phyloP scores from a whole-genome alignment of 495 filamentous ascomycete species.

The Neurospora sp. region DNA sequence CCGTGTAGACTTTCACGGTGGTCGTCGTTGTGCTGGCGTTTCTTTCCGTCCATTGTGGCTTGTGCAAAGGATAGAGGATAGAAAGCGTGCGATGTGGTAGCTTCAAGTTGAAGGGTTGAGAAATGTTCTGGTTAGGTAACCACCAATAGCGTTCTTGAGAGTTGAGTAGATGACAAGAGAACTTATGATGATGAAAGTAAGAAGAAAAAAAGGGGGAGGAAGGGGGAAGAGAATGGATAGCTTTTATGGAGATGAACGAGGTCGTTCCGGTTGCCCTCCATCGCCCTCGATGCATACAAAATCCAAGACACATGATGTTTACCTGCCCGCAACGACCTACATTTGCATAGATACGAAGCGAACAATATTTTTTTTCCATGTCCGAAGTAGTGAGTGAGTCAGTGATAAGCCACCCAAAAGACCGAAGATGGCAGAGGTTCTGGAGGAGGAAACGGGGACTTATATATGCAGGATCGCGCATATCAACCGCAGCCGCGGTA shows the following conservation, averaged over 20 bases:
- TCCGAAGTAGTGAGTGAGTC: neutral
- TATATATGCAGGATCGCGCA: neutral
- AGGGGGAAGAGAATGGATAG: too few relatives aligned
- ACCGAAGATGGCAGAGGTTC: neutral
- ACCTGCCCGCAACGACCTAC: neutral
- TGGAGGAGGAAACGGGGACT: neutral
- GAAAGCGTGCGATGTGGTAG: too few relatives aligned
- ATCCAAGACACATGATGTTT: neutral
- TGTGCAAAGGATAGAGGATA: too few relatives aligned
- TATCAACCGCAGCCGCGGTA: neutral
- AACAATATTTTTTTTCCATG: neutral
- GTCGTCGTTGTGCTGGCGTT: too few relatives aligned
- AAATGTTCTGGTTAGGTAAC: too few relatives aligned
- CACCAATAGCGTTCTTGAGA: too few relatives aligned
- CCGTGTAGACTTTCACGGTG: neutral
- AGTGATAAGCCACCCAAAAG: neutral
- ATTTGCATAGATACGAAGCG: neutral
- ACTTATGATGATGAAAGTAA: neutral
- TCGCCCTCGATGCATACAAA: neutral
- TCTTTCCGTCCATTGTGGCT: too few relatives aligned
- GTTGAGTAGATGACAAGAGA: neutral
- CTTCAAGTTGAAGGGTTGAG: too few relatives aligned
- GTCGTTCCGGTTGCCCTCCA: neutral
- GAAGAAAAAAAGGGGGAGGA: neutral
- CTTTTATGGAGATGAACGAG: too few relatives aligned